phyloP scores from a whole-genome alignment of 192 early-diverging fungal species.

The Ambispora gerdemannii region DNA sequence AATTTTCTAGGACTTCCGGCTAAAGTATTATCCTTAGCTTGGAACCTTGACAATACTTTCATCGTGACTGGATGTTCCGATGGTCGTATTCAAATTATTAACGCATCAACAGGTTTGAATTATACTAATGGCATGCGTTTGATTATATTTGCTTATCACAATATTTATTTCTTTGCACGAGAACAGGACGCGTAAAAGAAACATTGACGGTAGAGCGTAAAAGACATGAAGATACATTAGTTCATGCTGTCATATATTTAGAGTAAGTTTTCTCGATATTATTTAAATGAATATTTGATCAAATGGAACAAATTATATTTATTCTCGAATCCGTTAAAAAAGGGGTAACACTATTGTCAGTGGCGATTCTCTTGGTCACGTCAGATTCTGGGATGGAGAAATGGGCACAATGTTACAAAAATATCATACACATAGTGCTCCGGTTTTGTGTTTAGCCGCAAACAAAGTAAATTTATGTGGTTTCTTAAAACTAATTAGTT shows the following conservation, averaged over 20 bases:
- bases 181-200: constrained; percentile 47
- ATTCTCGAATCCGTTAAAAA: no score
- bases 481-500: no score
- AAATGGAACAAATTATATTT: no score
- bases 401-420: constrained; percentile 66
- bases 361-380: constrained; percentile 88
- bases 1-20: constrained; percentile 46
- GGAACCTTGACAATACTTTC: constrained; percentile 66
- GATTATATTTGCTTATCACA: background rate
- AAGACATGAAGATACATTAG: constrained; percentile 73
- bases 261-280: constrained; percentile 25
- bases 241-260: constrained; percentile 78
- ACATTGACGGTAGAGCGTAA: constrained; percentile 78
- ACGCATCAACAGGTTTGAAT: background rate
- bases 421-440: constrained; percentile 72
- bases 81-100: constrained; percentile 51
- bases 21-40: constrained; percentile 84
- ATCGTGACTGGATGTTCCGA: constrained; percentile 85
- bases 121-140: background rate
- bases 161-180: background rate
- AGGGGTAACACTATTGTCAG: constrained; percentile 73
- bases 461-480: constrained; percentile 48
- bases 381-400: constrained; percentile 83
- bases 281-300: background rate
- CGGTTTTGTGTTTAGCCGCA: constrained; percentile 81